A percentile compares a stretch with the other conserved stretches of the same genome.
phyloP scores from a whole-genome alignment of 345 rosid genomes.

The Limnanthes douglasii region DNA sequence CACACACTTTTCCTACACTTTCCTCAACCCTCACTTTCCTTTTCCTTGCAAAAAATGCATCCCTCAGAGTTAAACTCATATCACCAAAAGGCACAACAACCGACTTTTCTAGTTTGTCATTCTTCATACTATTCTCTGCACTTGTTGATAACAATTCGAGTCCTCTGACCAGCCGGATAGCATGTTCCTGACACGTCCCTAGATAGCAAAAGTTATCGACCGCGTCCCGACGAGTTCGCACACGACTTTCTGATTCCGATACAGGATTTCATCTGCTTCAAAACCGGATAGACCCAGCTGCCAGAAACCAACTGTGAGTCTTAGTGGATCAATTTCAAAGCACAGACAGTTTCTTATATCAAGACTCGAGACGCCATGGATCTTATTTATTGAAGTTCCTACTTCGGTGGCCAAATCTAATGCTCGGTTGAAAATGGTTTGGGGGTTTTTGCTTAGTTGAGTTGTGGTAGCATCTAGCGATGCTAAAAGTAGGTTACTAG shows the following conservation, averaged over 20 bases:
- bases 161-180: constrained; percentile 25
- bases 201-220: constrained; percentile 29
- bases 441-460: constrained; percentile 31
- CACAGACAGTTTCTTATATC: constrained; percentile 13
- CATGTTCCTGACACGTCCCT: constrained; percentile 31
- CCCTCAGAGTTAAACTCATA: too few relatives aligned
- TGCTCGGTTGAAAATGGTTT: constrained; percentile 16
- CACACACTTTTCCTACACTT: too few relatives aligned
- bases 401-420: constrained; percentile 22
- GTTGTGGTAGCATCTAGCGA: constrained; percentile 55
- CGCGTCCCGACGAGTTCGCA: constrained; percentile 34
- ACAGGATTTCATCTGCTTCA: constrained; percentile 35
- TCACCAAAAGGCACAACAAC: too few relatives aligned
- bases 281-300: constrained; percentile 31
- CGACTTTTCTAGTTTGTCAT: too few relatives aligned
- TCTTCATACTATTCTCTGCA: too few relatives aligned
- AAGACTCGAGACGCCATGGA: constrained; percentile 22
- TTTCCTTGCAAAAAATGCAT: too few relatives aligned
- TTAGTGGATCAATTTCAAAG: constrained; percentile 26
- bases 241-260: constrained; percentile 18
- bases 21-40: too few relatives aligned
- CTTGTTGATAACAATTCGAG: constrained; percentile 15
- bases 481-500: constrained; percentile 42
- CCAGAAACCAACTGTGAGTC: constrained; percentile 33
- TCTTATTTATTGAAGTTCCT: constrained; percentile 10